Base-by-base conservation (phyloP, 1,284 basidiomycete genomes). In the Uromyces viciae-fabae region DNA sequence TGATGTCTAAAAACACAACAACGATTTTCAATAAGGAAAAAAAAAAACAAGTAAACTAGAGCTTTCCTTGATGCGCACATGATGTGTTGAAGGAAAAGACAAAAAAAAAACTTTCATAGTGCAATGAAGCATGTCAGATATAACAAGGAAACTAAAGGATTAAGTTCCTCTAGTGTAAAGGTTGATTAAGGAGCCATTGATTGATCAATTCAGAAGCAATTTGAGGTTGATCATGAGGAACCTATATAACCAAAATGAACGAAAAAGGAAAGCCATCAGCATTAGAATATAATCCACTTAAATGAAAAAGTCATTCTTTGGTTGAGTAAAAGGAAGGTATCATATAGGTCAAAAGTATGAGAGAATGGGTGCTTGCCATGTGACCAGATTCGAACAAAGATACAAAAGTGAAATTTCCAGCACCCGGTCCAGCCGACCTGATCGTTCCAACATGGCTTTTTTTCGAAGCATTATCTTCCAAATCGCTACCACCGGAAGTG, bases 221-320 rank as follows among this genome's bases (percentile, higher is more conserved):
- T 42, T 43, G 56, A 52, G 78, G 78, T 54, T 80, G 78, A 62
- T 80, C 78, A 80, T 80, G 78, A 40, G 78, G 78, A 14, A 80
- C 78, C 78, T 80, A 40, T n/a, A 43, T 11, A 22, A 60, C 17
- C 14, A 4, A 52, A 62, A n/a, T 40, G 36, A 54, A 33, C 22
- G 28, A 42, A 15, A 62, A 49, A 62, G 14, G 54, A 54, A 25
- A 38, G 14, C n/a, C n/a, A n/a, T n/a, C n/a, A n/a, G n/a, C n/a
- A n/a, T n/a, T n/a, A n/a, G n/a, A n/a, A n/a, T n/a, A n/a, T n/a
- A n/a, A n/a, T n/a, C n/a, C n/a, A n/a, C n/a, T n/a, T n/a, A n/a
- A n/a, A n/a, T n/a, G n/a, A n/a, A n/a, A n/a, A n/a, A n/a, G n/a
- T n/a, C n/a, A n/a, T n/a, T n/a, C n/a, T n/a, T n/a, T n/a, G n/a